Evolutionary conservation across 371 early-diverging fungal species (phyloP).

Genomic region (Thermomucor indicae-seudaticae): DNA sequence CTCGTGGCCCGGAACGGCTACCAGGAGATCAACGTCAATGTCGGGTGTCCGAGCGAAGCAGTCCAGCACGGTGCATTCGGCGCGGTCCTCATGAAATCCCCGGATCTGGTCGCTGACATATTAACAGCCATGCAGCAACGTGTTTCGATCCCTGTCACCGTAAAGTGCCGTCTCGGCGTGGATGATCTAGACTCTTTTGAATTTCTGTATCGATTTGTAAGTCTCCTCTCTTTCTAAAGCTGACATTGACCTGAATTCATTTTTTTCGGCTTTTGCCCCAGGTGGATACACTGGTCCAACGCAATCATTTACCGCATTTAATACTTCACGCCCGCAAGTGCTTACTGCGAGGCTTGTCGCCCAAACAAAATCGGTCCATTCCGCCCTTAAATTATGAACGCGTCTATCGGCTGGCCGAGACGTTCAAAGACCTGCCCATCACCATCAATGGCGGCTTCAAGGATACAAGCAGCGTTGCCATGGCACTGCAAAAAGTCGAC

Average conservation of each 20-base stretch:
- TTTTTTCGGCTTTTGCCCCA: slow-evolving; percentile 1
- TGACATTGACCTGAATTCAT: background rate
- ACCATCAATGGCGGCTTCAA: slow-evolving; percentile 83
- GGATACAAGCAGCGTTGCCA: slow-evolving; percentile 31
- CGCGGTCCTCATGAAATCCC: slow-evolving; percentile 74
- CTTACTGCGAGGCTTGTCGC: slow-evolving; percentile 78
- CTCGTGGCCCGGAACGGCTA: slow-evolving; percentile 49
- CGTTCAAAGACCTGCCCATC: slow-evolving; percentile 62
- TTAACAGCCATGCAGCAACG: slow-evolving; percentile 50
- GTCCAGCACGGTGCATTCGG: slow-evolving; percentile 71
- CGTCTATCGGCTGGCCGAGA: slow-evolving; percentile 63
- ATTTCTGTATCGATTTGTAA: slow-evolving; percentile 58
- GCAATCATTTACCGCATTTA: slow-evolving; percentile 42
- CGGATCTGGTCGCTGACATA: slow-evolving; percentile 54
- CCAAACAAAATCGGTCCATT: slow-evolving; percentile 79
- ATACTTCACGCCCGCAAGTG: slow-evolving; percentile 90
- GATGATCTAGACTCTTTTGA: slow-evolving; percentile 67
- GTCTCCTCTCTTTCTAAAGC: background rate
- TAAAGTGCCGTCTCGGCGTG: slow-evolving; percentile 77
- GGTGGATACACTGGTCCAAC: slow-evolving; percentile 35
- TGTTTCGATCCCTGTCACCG: slow-evolving; percentile 56
- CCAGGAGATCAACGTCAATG: slow-evolving; percentile 66
- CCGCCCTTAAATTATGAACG: slow-evolving; percentile 78
- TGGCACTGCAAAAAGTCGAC: slow-evolving; percentile 48
- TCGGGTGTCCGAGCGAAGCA: slow-evolving; percentile 74